These are phyloP conservation scores for Solanum lignicaule DNA, from an alignment of 257 asterid species.

Conservation along the genomic window DNA sequence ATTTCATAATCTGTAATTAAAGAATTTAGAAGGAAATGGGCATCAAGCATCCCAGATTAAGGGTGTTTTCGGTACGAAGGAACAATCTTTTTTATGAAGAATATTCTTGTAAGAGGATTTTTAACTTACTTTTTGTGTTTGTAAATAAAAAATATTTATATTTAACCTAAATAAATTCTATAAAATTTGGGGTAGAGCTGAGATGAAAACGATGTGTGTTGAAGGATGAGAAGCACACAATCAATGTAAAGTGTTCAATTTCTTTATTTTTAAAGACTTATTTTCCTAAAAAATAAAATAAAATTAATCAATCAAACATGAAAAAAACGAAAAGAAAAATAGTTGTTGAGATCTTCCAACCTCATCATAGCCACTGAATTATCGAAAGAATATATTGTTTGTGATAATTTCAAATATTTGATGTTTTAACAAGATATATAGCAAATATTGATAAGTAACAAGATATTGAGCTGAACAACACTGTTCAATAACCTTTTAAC, in stretches of 20 bases:
- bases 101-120: neutral
- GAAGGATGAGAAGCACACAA: too few species aligned
- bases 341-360: neutral
- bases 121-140: too few species aligned
- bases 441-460: neutral
- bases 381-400: neutral
- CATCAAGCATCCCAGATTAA: too few species aligned
- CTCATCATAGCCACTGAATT: neutral
- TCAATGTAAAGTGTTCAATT: too few species aligned
- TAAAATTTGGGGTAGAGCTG: too few species aligned
- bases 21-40: neutral
- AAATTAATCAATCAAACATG: neutral
- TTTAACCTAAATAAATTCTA: too few species aligned
- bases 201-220: too few species aligned
- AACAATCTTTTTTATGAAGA: neutral
- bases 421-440: neutral
- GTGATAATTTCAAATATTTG: neutral
- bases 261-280: neutral
- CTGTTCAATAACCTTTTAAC: neutral
- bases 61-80: neutral
- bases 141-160: too few species aligned
- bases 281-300: neutral
- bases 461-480: neutral
- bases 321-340: neutral
- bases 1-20: neutral